A percentile compares a stretch with the other conserved stretches of the same genome.
Conservation (phyloP, 2,329 filamentous ascomycete genomes). For the Fusarium sambucinum region DNA sequence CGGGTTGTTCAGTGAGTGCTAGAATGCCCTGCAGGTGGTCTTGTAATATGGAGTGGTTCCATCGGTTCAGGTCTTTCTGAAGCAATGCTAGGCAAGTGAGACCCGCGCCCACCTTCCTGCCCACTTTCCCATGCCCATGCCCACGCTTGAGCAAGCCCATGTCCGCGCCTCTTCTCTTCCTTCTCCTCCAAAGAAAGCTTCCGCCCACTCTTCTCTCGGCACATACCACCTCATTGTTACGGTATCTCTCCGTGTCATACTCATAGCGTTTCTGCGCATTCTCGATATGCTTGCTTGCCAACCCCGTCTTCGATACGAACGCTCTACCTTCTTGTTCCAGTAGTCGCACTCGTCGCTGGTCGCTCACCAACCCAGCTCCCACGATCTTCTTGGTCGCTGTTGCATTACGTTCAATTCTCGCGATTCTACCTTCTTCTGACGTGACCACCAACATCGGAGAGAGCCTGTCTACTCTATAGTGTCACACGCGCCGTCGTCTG, state of each 20-base stretch:
- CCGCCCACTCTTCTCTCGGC: slow-evolving; percentile 48
- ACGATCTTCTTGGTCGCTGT: slow-evolving; percentile 30
- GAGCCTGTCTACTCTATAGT: slow-evolving; percentile 1
- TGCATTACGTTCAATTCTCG: slow-evolving; percentile 40
- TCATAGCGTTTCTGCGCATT: slow-evolving; percentile 32
- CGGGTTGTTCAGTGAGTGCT: slow-evolving; percentile 5
- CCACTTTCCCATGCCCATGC: slow-evolving; percentile 38
- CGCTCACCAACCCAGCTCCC: slow-evolving; percentile 32
- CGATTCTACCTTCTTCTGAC: slow-evolving; percentile 19
- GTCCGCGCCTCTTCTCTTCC: slow-evolving; percentile 19
- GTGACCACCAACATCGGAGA: slow-evolving; percentile 7
- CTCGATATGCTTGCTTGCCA: slow-evolving; percentile 49
- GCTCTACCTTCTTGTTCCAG: slow-evolving; percentile 38
- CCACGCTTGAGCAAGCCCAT: slow-evolving; percentile 15
- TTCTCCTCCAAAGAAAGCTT: slow-evolving; percentile 43
- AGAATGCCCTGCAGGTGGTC: slow-evolving; percentile 25
- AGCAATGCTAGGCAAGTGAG: slow-evolving; percentile 23
- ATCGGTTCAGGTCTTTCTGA: slow-evolving; percentile 12
- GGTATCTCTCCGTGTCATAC: slow-evolving; percentile 40
- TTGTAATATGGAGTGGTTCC: slow-evolving; percentile 21
- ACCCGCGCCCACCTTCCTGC: slow-evolving; percentile 42
- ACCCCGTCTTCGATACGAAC: slow-evolving; percentile 42
- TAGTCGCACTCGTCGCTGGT: slow-evolving; percentile 43
- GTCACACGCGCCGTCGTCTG: slow-evolving; percentile 14
- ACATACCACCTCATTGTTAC: slow-evolving; percentile 30